These are phyloP conservation scores for Haematococcus lacustris DNA, from an alignment of 139 green algal species.

Conservation along the genomic window DNA sequence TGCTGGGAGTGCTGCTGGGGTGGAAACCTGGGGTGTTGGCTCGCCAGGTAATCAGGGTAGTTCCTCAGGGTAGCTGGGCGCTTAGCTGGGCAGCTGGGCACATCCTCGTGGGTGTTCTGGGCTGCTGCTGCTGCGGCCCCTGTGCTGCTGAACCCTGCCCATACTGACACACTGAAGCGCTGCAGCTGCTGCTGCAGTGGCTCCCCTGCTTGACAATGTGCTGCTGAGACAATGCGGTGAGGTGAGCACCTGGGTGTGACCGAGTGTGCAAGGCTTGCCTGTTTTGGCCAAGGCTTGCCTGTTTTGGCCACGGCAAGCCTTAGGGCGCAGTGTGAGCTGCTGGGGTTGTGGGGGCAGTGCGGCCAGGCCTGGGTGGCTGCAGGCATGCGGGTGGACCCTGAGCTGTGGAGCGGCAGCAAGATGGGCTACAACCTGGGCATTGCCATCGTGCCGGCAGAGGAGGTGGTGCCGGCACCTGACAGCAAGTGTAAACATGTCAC, in stretches of 20 bases:
- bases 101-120: too few species aligned
- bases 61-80: too few species aligned
- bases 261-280: background rate
- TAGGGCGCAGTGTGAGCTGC: too few species aligned
- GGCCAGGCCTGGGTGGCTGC: too few species aligned
- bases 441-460: constrained; percentile 23
- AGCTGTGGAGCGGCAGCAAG: constrained; percentile 55
- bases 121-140: background rate
- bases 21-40: too few species aligned
- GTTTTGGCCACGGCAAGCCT: too few species aligned
- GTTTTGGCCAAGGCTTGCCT: too few species aligned
- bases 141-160: background rate
- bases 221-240: background rate
- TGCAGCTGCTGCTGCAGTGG: background rate
- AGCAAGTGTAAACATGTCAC: constrained; percentile 18
- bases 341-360: too few species aligned
- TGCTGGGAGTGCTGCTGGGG: too few species aligned
- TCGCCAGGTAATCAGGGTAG: too few species aligned
- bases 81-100: too few species aligned
- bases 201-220: background rate
- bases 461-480: constrained; percentile 25
- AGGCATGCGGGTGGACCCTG: constrained; percentile 85
- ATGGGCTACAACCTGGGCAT: constrained; percentile 69
- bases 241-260: too few species aligned
- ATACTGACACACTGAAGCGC: background rate